Evolutionary conservation across 1,139 yeast genomes (phyloP).

Genomic region (Geotrichum cucujoidarum): DNA sequence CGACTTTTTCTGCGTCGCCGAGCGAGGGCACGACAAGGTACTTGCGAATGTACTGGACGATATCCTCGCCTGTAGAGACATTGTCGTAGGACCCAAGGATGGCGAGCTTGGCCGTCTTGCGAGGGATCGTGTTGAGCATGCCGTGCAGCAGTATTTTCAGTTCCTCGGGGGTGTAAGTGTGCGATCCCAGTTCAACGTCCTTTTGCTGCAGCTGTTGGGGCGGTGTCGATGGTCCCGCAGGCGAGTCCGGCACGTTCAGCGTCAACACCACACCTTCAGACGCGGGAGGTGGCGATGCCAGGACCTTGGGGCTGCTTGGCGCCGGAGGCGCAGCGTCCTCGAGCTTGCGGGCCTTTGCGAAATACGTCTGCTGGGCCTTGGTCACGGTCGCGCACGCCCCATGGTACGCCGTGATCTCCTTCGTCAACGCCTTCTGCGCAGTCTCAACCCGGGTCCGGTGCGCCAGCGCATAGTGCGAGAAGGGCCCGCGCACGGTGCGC

Average conservation of each 20-base stretch:
- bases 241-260: constrained; percentile 8
- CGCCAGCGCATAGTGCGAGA: constrained; percentile 64
- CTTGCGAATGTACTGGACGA: constrained; percentile 55
- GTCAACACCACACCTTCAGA: constrained; percentile 5
- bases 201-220: not conserved
- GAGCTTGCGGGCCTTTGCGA: constrained; percentile 63
- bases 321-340: constrained; percentile 44
- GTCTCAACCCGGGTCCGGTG: constrained; percentile 61
- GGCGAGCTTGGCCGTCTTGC: constrained; percentile 49
- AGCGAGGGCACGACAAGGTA: constrained; percentile 27
- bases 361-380: constrained; percentile 58
- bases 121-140: constrained; percentile 44
- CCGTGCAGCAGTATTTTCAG: constrained; percentile 31
- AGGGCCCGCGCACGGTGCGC: constrained; percentile 59
- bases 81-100: constrained; percentile 63
- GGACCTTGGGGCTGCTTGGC: constrained; percentile 11
- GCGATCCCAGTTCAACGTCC: constrained; percentile 30
- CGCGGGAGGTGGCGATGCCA: constrained; percentile 16
- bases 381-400: constrained; percentile 44
- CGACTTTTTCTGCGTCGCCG: constrained; percentile 62
- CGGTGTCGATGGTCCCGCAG: not conserved
- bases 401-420: constrained; percentile 49
- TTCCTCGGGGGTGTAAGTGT: constrained; percentile 30
- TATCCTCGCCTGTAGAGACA: constrained; percentile 58
- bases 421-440: constrained; percentile 49